phyloP scores from a whole-genome alignment of 2,329 filamentous ascomycete species.

The Fragosphaeria purpurea region DNA sequence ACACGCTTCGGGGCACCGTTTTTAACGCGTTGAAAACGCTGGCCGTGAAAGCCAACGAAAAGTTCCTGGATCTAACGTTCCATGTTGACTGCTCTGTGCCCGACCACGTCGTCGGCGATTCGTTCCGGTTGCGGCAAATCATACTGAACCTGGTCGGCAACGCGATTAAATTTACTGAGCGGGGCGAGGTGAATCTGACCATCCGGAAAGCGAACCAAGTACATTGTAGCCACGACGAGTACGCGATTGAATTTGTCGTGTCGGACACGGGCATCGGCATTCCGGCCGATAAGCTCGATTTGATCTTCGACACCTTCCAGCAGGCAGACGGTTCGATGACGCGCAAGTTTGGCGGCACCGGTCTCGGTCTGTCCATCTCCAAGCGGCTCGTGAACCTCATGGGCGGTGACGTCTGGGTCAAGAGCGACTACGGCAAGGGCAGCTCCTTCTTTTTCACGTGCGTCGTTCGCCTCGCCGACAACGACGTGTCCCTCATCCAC shows the following conservation, averaged over 20 bases:
- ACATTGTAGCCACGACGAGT: conserved; percentile 44
- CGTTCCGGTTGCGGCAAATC: conserved; percentile 91
- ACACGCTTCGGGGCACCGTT: conserved; percentile 85
- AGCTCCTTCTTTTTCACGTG: conserved; percentile 97
- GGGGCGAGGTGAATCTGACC: conserved; percentile 90
- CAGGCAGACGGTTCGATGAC: conserved; percentile 97
- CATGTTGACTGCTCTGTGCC: conserved; percentile 88
- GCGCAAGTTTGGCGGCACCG: conserved; percentile 89
- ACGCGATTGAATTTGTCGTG: conserved; percentile 91
- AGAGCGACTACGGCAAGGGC: conserved; percentile 81
- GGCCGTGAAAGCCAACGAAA: conserved; percentile 95
- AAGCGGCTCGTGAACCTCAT: conserved; percentile 91
- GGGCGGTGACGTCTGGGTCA: conserved; percentile 94
- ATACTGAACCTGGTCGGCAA: conserved; percentile 96
- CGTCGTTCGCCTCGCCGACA: conserved; percentile 72
- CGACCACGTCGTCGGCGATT: conserved; percentile 91
- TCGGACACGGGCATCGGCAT: conserved; percentile 96
- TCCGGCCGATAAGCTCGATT: conserved; percentile 83
- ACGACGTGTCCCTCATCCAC: conserved; percentile 67
- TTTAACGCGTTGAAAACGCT: conserved; percentile 96
- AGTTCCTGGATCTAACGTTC: conserved; percentile 85
- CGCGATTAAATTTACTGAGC: conserved; percentile 97
- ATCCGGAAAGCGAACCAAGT: conserved; percentile 62
- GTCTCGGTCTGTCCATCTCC: conserved; percentile 87
- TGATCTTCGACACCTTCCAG: conserved; percentile 98